phyloP scores from a whole-genome alignment of 2,329 filamentous ascomycete species.

The Aspergillus pseudoviridinutans region DNA sequence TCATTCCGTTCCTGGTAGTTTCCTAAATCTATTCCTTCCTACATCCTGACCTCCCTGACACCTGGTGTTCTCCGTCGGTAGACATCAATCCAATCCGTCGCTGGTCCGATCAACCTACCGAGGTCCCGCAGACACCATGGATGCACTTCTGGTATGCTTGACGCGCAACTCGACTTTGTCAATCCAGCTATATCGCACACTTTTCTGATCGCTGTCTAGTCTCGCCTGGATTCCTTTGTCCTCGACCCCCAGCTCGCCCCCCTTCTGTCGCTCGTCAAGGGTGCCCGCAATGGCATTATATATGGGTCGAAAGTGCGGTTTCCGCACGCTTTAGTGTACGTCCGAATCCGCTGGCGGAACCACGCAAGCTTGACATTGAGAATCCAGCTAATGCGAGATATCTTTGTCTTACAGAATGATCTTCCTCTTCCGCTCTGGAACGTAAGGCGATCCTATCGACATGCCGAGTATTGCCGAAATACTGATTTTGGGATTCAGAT shows the following conservation, averaged over 20 bases:
- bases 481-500: conserved; percentile 29
- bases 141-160: conserved; percentile 30
- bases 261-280: conserved; percentile 80
- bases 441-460: conserved; percentile 50
- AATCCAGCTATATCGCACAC: conserved; percentile 3
- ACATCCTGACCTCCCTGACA: conserved; percentile 10
- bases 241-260: conserved; percentile 84
- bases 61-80: conserved; percentile 5
- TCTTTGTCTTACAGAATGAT: conserved; percentile 66
- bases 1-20: not conserved
- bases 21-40: conserved; percentile 4
- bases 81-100: conserved; percentile 7
- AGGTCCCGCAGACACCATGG: conserved; percentile 31
- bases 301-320: conserved; percentile 98
- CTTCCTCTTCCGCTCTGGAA: conserved; percentile 89
- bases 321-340: conserved; percentile 86
- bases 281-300: conserved; percentile 90
- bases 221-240: conserved; percentile 68
- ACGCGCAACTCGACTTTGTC: not conserved
- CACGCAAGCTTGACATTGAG: not conserved
- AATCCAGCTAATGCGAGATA: conserved; percentile 14
- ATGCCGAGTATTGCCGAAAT: conserved; percentile 4
- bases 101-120: conserved; percentile 17
- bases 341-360: conserved; percentile 1
- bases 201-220: conserved; percentile 42